phyloP scores from a whole-genome alignment of 306 rosid species.

The Corylus avellana region DNA sequence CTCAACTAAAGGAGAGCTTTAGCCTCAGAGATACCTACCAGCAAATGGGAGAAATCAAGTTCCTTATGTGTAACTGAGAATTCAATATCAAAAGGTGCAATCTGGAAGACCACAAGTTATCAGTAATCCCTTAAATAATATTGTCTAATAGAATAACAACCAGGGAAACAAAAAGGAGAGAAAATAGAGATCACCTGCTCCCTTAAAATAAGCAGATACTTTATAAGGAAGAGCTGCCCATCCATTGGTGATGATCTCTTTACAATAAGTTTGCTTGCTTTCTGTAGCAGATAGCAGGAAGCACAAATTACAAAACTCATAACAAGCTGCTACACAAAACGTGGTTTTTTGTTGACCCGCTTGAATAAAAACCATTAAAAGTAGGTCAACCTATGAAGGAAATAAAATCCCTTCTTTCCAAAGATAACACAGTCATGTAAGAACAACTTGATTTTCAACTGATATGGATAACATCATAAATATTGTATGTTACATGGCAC shows the following conservation, averaged over 20 bases:
- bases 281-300: constrained; percentile 54
- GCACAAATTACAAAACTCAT: constrained; percentile 25
- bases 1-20: constrained; percentile 29
- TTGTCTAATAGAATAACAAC: constrained; percentile 16
- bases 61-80: constrained; percentile 97
- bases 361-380: constrained; percentile 18
- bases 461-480: background rate
- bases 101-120: constrained; percentile 52
- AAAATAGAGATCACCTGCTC: constrained; percentile 70
- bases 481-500: background rate
- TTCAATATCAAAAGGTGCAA: constrained; percentile 91
- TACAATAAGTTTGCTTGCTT: constrained; percentile 85
- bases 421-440: background rate
- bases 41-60: constrained; percentile 97
- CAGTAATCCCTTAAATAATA: constrained; percentile 18
- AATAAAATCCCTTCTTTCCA: constrained; percentile 9
- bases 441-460: constrained; percentile 6
- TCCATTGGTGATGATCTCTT: constrained; percentile 94
- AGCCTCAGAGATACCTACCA: constrained; percentile 67
- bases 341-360: constrained; percentile 1
- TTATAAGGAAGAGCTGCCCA: constrained; percentile 94
- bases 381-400: constrained; percentile 14
- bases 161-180: constrained; percentile 15
- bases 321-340: background rate
- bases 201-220: constrained; percentile 90